Evolutionary conservation across 352 stramenopile species (phyloP), one percentile per base, ranked within the genome.

Genomic region (Phytopythium mirpurense): DNA sequence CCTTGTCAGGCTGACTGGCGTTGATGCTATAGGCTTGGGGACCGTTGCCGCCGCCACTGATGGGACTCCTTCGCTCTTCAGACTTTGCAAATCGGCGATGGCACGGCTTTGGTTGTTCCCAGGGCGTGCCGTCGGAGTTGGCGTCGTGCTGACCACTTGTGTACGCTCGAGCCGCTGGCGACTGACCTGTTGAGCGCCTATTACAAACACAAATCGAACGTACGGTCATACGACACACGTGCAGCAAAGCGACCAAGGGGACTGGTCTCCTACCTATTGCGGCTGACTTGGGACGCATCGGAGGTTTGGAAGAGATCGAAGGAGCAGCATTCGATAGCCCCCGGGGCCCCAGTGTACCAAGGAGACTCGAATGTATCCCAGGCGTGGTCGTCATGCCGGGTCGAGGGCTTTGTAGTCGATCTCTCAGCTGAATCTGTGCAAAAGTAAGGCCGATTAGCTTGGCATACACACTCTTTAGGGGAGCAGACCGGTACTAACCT

Each of bases 361-460:
- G 12, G 2, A 45, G 40, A 6, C 21, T 29, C 3, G 6, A 0
- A 0, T 45, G 21, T 12, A 31, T 19, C 6, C 9, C 27, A 1
- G 27, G 18, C 0, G 45, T 10, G 29, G 4, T n/a, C 11, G 26
- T 0, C n/a, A 41, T 38, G 10, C 69, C 67, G 14, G 73, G 69
- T 41, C 71, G 62, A 26, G 78, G 73, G 44, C 67, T 65, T 27
- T 72, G 66, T 19, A 88, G 57, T 10, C 73, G 70, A 24, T 72
- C 73, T 27, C 52, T 71, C 51, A 88, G 65, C 73, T 88, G 44
- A n/a, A 51, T 16, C 18, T 37, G 15, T 19, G 31, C 23, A 38
- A 69, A 15, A 16, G 18, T 3, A 47, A 9, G 26, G 24, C 9
- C 9, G 5, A 19, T 35, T 40, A 9, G 21, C 5, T 3, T 15